Percentiles rank a stretch among this genome's conserved stretches.
phyloP scores from a whole-genome alignment of 2,329 filamentous ascomycete genomes.

The Gaeumannomyces tritici region DNA sequence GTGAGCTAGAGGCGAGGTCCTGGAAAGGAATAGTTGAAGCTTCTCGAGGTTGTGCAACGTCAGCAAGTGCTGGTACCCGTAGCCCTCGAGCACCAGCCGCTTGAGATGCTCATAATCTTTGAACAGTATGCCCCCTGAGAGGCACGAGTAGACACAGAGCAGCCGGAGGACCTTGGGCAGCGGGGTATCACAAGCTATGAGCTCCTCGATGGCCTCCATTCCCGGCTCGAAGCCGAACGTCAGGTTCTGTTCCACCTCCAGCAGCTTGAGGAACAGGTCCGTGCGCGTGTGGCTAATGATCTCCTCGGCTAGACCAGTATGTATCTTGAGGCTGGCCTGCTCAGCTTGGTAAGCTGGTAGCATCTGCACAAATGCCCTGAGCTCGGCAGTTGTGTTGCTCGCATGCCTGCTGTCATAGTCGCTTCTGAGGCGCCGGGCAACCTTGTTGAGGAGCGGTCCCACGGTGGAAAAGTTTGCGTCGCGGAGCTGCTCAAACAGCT shows the following conservation, averaged over 20 bases:
- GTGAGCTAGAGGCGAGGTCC: conserved; percentile 67
- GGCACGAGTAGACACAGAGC: conserved; percentile 83
- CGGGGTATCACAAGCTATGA: conserved; percentile 81
- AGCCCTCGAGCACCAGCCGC: conserved; percentile 78
- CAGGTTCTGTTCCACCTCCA: conserved; percentile 94
- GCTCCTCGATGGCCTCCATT: conserved; percentile 83
- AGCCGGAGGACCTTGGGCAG: conserved; percentile 74
- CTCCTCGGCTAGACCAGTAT: conserved; percentile 87
- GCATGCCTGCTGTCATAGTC: conserved; percentile 85
- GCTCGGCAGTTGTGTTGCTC: conserved; percentile 79
- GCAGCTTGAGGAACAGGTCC: conserved; percentile 75
- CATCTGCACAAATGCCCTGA: conserved; percentile 92
- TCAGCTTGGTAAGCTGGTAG: conserved; percentile 88
- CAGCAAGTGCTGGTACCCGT: conserved; percentile 88
- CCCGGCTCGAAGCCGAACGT: conserved; percentile 87
- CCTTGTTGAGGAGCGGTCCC: conserved; percentile 78
- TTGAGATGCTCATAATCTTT: conserved; percentile 88
- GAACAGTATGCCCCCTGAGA: conserved; percentile 78
- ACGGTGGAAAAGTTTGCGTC: conserved; percentile 95
- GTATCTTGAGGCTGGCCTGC: conserved; percentile 83
- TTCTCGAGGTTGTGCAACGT: conserved; percentile 85
- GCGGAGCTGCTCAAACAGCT: conserved; percentile 76
- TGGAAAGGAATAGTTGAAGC: conserved; percentile 72
- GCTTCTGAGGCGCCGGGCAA: conserved; percentile 71
- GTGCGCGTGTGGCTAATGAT: conserved; percentile 88